A percentile compares a stretch with the other conserved stretches of the same genome.
These are phyloP conservation scores for Chaetomium olivaceum DNA, from an alignment of 2,329 filamentous ascomycete species.

Conservation along the genomic window DNA sequence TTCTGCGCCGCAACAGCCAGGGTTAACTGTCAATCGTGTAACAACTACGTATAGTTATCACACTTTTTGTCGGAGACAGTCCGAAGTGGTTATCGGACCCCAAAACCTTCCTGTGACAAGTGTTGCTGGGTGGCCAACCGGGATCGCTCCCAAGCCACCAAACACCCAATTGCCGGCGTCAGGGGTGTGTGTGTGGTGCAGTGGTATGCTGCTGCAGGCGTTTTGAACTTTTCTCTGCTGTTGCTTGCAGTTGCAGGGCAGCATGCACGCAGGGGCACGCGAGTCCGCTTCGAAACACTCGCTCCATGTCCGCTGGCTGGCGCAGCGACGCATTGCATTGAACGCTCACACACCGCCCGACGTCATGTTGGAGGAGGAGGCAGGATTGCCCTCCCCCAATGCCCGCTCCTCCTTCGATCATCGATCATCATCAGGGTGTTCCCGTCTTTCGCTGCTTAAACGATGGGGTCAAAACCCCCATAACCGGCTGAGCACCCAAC, in stretches of 20 bases:
- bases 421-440: not conserved
- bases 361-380: not conserved
- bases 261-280: not conserved
- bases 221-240: not conserved
- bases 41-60: not conserved
- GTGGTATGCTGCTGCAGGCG: not conserved
- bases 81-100: not conserved
- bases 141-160: not conserved
- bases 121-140: not conserved
- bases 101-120: not conserved
- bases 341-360: not conserved
- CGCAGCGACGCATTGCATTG: not conserved
- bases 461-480: not conserved
- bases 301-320: not conserved
- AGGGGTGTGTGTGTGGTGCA: not conserved
- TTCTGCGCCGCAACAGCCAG: constrained; percentile 1
- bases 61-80: not conserved
- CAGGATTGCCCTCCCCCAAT: not conserved
- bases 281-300: not conserved
- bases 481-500: not conserved
- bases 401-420: not conserved
- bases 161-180: constrained; percentile 5
- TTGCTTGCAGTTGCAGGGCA: not conserved
- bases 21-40: too few species aligned
- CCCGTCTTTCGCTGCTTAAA: not conserved